Conservation (phyloP, 2,329 filamentous ascomycete species). For the Rhexocercosporidium sp. region DNA sequence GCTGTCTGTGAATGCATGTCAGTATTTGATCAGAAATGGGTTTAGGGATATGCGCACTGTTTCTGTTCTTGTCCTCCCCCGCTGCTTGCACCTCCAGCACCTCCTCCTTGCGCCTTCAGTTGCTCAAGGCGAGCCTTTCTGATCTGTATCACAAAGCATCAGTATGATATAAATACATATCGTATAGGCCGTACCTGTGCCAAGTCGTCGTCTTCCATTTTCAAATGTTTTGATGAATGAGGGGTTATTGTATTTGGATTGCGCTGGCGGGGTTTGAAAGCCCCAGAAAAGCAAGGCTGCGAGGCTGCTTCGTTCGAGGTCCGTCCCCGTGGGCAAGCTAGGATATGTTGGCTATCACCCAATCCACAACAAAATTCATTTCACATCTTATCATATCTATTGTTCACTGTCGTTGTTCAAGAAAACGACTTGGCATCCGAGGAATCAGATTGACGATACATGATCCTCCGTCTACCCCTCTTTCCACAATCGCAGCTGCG, state of each 20-base stretch:
- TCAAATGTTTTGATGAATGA: conserved; percentile 8
- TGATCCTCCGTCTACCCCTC: neutral
- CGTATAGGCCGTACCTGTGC: conserved; percentile 35
- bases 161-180: neutral
- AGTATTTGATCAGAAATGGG: neutral
- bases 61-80: conserved; percentile 54
- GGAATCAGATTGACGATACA: neutral
- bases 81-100: conserved; percentile 52
- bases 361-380: neutral
- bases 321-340: neutral
- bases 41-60: conserved; percentile 52
- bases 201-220: conserved; percentile 44
- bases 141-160: conserved; percentile 61
- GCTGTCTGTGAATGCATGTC: neutral
- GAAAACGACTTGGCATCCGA: neutral
- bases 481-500: neutral
- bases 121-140: conserved; percentile 91
- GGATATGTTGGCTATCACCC: neutral
- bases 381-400: neutral
- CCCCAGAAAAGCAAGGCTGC: conserved; percentile 5
- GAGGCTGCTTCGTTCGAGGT: neutral
- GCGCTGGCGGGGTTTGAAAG: neutral
- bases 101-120: conserved; percentile 75
- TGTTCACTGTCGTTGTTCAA: neutral
- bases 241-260: neutral